Evolutionary conservation across 2,329 filamentous ascomycete species (phyloP), one percentile per base, ranked within the genome.

Genomic region (Penicillium sp.): DNA sequence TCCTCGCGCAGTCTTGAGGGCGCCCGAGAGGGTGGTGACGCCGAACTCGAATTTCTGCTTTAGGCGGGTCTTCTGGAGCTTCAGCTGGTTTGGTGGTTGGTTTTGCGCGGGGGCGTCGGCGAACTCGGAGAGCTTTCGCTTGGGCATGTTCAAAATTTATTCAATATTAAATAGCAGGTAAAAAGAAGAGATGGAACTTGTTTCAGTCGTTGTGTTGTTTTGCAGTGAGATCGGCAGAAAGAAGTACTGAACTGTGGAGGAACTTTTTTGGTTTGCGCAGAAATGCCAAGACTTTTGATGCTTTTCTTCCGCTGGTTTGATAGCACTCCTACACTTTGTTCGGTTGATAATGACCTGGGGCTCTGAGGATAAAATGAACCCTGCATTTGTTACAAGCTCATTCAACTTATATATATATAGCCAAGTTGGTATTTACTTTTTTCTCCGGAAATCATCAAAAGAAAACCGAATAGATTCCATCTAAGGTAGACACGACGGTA

Each of bases 1-100:
- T 11, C 84, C 84, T 48, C 85, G 84, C 41, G 85, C 85, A 9
- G 84, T 78, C 69, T 87, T 88, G 48, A 89, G 79, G 1, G 84
- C 85, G 29, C 80, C 75, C 21, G 79, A 76, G 5, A 89, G 77
- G 21, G 80, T 70, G 60, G 82, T 82, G 48, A 82, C 79, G 29
- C 82, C 82, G 51, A 83, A 78, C 35, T 82, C 76, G 61, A 88
- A 78, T 65, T 82, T 81, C 57, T 80, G 73, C 44, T 78, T 75
- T 3, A 84, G 70, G 17, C 80, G 77, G 38, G 73, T 69, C 7
- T 70, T 70, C 66, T 77, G 77, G 11, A 68, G 45, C 9, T 51
- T 73, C 58, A 71, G 71, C 5, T 26, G 26, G 52, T 68, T 50
- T 31, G 6, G 29, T 41, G 53, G 45, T 47, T 7, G 38, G 45